Evolutionary conservation across 2,329 filamentous ascomycete species (phyloP).

Genomic region (Fusarium pininemorale): DNA sequence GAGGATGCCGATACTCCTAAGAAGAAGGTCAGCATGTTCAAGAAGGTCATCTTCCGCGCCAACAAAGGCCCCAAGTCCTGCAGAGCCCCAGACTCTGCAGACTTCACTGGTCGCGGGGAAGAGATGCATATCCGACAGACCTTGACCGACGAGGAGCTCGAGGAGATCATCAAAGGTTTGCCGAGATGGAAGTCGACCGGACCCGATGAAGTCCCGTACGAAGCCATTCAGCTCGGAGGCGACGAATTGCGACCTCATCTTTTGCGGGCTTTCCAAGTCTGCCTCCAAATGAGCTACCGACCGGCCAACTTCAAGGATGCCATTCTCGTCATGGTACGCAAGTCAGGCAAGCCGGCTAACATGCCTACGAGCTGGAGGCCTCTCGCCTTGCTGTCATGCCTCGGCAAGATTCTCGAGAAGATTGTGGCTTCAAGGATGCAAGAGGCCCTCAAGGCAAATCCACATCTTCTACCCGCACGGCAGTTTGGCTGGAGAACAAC

Average conservation of each 20-base stretch:
- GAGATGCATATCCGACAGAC: neutral
- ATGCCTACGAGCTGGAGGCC: neutral
- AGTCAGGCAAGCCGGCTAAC: neutral
- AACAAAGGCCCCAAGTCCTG: neutral
- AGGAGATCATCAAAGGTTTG: neutral
- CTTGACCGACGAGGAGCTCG: neutral
- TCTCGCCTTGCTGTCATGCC: neutral
- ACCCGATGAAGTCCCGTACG: neutral
- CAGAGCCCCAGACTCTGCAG: neutral
- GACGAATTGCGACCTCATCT: neutral
- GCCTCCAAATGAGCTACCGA: neutral
- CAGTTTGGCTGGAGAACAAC: neutral
- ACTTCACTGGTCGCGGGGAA: neutral
- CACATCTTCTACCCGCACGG: neutral
- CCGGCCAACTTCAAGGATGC: neutral
- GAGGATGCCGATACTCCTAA: fast-evolving
- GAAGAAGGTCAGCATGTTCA: neutral
- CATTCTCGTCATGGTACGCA: neutral
- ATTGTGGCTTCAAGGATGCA: neutral
- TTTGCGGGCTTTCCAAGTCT: neutral
- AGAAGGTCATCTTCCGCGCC: neutral
- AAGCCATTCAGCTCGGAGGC: neutral
- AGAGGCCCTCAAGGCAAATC: neutral
- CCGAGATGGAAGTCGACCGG: neutral
- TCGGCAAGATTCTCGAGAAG: neutral